phyloP scores from a whole-genome alignment of 2,329 filamentous ascomycete species.

The Fusarium sp. region DNA sequence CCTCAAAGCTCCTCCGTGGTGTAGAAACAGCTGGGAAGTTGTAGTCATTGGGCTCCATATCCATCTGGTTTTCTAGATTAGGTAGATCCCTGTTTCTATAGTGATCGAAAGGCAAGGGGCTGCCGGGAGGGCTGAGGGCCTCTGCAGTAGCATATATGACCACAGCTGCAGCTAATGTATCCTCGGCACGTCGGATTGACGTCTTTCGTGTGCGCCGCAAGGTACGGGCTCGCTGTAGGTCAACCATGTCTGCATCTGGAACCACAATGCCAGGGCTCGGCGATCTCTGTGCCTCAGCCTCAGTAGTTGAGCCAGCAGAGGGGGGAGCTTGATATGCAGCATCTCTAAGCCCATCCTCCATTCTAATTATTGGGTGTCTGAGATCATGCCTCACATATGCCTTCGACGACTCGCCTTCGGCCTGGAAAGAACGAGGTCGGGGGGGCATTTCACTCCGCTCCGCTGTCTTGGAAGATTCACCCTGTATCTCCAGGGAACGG shows the following conservation, averaged over 20 bases:
- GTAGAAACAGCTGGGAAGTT: conserved; percentile 49
- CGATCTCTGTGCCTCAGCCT: conserved; percentile 43
- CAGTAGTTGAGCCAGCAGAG: not conserved
- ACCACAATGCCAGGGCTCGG: conserved; percentile 61
- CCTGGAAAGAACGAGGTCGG: conserved; percentile 30
- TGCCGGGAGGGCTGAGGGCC: conserved; percentile 56
- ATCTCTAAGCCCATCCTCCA: conserved; percentile 31
- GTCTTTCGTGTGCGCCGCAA: conserved; percentile 58
- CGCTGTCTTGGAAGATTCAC: conserved; percentile 22
- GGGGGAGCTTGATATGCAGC: conserved; percentile 16
- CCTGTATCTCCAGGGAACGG: conserved; percentile 8
- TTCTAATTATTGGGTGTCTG: conserved; percentile 17
- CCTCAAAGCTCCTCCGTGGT: conserved; percentile 49
- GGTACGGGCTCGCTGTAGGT: conserved; percentile 56
- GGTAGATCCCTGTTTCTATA: conserved; percentile 42
- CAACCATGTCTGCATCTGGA: conserved; percentile 54
- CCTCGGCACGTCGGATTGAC: conserved; percentile 60
- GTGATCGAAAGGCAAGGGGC: conserved; percentile 44
- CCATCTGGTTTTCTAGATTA: conserved; percentile 43
- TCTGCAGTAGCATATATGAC: conserved; percentile 64
- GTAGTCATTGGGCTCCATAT: conserved; percentile 42
- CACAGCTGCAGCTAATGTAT: conserved; percentile 64
- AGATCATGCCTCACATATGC: conserved; percentile 26
- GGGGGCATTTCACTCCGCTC: not conserved
- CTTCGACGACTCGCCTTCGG: conserved; percentile 25